Evolutionary conservation across 2,329 filamentous ascomycete genomes (phyloP), one percentile per base, ranked within the genome.

Genomic region (Cercospora nicotianae): DNA sequence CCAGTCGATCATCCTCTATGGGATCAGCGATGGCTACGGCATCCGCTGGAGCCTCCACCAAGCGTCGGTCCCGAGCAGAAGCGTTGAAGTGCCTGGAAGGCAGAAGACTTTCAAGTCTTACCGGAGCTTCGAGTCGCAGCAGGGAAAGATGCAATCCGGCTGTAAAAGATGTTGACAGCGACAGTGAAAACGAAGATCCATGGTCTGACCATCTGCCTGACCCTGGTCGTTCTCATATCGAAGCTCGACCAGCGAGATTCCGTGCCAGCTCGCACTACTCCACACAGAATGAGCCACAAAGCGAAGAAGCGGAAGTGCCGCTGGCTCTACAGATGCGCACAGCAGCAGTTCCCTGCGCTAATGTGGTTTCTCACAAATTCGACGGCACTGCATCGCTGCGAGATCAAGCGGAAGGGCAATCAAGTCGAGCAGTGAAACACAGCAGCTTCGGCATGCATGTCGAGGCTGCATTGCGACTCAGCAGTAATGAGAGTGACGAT

Each of bases 51-150:
- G 60, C 58, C 3, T 30, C 58, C 4, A 66, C 58, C 12, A 66
- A 66, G 31, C 59, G 33, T 23, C 59, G 48, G 13, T 66, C 48
- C 7, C 53, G 64, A 48, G 64, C 64, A 26, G 59, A 63, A 28
- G 59, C 64, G 5, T 57, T 66, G 59, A 12, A 59, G 13, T 62
- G 59, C 12, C 48, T 66, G 8, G 64, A 66, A 26, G 64, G 64
- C 10, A 63, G 64, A 33, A 28, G 53, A n/a, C 20, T 42, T 5
- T 62, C 64, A 2, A 57, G 57, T 12, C 12, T 31, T 1, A 62
- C 45, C 5, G 28, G 28, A 16, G 13, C 20, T 12, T 62, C 59
- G 20, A 18, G 4, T n/a, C 6, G 55, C 20, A 57, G 23, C 16
- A 20, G 13, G 6, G 9, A 31, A 31, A 13, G 4, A 26, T 13